These are phyloP conservation scores for Xylaria sp. DNA, from an alignment of 495 filamentous ascomycete genomes.

Conservation along the genomic window DNA sequence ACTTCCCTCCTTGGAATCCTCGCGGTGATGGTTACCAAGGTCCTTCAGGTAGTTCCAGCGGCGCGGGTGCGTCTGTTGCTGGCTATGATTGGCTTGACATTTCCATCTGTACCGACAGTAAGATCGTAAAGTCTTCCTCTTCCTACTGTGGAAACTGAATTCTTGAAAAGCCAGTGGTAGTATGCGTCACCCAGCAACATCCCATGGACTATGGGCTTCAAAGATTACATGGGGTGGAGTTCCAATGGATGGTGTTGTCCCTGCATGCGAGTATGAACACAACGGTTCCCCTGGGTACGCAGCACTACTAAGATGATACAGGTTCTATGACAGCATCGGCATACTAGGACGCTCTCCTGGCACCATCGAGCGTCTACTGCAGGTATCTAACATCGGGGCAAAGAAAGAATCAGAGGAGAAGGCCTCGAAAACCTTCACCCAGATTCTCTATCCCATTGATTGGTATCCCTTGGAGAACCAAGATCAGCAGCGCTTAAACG, in stretches of 20 bases:
- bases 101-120: conserved; percentile 51
- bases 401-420: no score
- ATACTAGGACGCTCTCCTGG: no score
- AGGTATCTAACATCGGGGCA: no score
- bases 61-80: conserved; percentile 49
- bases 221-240: not conserved
- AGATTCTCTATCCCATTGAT: not conserved
- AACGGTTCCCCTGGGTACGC: no score
- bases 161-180: not conserved
- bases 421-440: not conserved
- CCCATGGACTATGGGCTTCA: not conserved
- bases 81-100: conserved; percentile 59
- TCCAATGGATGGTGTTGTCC: not conserved
- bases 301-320: no score
- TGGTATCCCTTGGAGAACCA: not conserved
- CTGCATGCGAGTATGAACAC: not conserved
- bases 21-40: conserved; percentile 60
- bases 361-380: no score
- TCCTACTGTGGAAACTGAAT: no score
- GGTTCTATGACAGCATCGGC: no score
- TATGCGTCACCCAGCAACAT: not conserved
- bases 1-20: conserved; percentile 54
- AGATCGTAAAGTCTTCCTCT: no score
- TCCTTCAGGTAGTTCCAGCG: conserved; percentile 50
- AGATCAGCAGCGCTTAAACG: not conserved